Percentiles rank a stretch among this genome's conserved stretches.
phyloP scores from a whole-genome alignment of 345 rosid genomes.

The Jatropha curcas region DNA sequence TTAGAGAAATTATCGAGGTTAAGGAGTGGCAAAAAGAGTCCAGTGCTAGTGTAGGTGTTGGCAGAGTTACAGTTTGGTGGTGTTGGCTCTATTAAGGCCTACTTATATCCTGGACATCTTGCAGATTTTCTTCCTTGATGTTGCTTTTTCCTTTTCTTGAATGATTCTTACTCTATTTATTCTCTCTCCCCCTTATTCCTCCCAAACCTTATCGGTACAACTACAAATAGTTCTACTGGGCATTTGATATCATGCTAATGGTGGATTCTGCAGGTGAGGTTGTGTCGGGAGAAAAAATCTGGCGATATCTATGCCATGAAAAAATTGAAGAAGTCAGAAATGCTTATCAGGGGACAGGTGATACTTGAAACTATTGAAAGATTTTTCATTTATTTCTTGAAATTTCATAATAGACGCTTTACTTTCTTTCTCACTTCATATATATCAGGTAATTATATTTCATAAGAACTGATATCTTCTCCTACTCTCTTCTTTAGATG shows the following conservation, averaged over 20 bases:
- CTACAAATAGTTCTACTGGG: background rate
- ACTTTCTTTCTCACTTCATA: background rate
- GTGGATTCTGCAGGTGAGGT: conserved; percentile 56
- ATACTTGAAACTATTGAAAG: conserved; percentile 23
- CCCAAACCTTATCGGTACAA: no score
- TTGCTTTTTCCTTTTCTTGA: background rate
- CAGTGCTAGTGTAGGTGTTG: background rate
- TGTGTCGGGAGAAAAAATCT: conserved; percentile 79
- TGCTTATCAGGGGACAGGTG: conserved; percentile 98
- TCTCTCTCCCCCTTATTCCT: background rate
- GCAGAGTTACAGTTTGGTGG: background rate
- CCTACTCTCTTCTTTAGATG: background rate
- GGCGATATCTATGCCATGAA: conserved; percentile 92
- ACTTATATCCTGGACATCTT: background rate
- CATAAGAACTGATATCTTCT: background rate
- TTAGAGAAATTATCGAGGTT: background rate
- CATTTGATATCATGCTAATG: background rate
- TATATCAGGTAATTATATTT: background rate
- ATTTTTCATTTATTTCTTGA: background rate
- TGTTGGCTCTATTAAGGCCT: background rate
- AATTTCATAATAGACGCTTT: background rate
- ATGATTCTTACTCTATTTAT: background rate
- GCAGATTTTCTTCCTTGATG: background rate
- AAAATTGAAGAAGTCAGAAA: conserved; percentile 93
- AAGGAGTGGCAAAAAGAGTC: background rate